Conservation (phyloP, 306 rosid species). For the Astragalus glycyphyllos region DNA sequence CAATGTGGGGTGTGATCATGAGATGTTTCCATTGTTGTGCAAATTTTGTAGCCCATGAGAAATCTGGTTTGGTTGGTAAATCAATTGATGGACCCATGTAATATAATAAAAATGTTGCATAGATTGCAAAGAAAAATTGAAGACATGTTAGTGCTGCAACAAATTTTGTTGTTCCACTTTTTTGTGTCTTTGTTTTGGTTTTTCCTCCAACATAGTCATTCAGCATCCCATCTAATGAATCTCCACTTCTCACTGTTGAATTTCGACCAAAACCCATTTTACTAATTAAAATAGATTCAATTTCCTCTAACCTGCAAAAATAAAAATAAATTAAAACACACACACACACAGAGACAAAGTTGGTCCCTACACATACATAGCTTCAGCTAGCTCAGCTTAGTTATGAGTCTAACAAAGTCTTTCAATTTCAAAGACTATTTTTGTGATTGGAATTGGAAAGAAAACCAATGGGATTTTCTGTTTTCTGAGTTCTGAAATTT, state of each 20-base stretch:
- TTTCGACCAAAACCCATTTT: constrained; percentile 61
- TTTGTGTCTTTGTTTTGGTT: constrained; percentile 56
- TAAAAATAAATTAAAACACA: neutral
- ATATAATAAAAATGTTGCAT: constrained; percentile 85
- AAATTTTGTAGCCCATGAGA: constrained; percentile 76
- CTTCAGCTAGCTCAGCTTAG: neutral
- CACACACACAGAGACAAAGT: constrained; percentile 14
- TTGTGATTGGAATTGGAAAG: constrained; percentile 31
- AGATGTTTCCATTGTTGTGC: constrained; percentile 81
- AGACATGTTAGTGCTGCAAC: constrained; percentile 83
- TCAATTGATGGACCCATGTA: constrained; percentile 90
- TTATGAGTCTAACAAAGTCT: constrained; percentile 52
- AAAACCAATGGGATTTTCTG: constrained; percentile 16
- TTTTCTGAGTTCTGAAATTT: constrained; percentile 12
- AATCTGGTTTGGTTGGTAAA: constrained; percentile 74
- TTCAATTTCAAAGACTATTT: constrained; percentile 27
- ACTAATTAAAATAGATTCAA: constrained; percentile 31
- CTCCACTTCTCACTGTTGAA: constrained; percentile 56
- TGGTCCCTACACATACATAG: constrained; percentile 6
- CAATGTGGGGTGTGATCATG: constrained; percentile 71
- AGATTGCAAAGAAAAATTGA: constrained; percentile 84
- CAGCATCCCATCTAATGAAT: constrained; percentile 89
- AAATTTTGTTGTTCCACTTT: constrained; percentile 54
- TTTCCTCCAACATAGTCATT: constrained; percentile 76
- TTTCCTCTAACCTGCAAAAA: constrained; percentile 50